A percentile compares a stretch with the other conserved stretches of the same genome.
Conservation (phyloP, 805 yeast species). For the Sungouiella thailandica region DNA sequence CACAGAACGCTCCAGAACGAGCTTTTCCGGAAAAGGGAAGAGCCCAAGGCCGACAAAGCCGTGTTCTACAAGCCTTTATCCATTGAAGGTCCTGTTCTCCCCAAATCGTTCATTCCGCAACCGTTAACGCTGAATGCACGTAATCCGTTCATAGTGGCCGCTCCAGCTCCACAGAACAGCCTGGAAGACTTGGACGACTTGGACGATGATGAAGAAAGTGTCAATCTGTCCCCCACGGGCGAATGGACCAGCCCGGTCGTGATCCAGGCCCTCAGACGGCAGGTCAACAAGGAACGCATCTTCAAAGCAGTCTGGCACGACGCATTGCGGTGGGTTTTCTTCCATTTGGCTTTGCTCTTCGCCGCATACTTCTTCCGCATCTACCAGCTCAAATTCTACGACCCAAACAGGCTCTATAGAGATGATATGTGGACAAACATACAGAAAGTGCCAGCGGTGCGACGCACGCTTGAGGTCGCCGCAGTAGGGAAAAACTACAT, state of each 20-base stretch:
- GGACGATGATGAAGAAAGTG: conserved; percentile 3
- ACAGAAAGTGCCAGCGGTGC: background rate
- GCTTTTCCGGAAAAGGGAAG: no score
- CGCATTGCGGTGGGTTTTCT: conserved; percentile 22
- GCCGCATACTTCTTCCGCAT: conserved; percentile 6
- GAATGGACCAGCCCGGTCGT: conserved; percentile 42
- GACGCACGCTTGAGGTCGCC: background rate
- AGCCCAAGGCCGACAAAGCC: conserved; percentile 1
- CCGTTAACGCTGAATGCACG: conserved; percentile 5
- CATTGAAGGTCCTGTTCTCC: conserved; percentile 5
- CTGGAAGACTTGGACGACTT: background rate
- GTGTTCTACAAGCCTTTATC: conserved; percentile 6
- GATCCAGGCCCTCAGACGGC: conserved; percentile 40
- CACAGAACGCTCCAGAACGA: background rate
- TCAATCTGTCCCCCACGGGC: conserved; percentile 9
- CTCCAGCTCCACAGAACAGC: background rate
- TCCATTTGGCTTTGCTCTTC: conserved; percentile 19
- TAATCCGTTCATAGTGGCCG: conserved; percentile 9
- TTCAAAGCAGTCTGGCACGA: conserved; percentile 26
- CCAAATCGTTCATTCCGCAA: conserved; percentile 11
- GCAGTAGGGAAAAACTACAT: conserved; percentile 1
- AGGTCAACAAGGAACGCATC: conserved; percentile 37
- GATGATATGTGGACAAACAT: conserved; percentile 4
- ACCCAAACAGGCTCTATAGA: conserved; percentile 7
- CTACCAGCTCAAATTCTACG: conserved; percentile 7